Evolutionary conservation across 2,329 filamentous ascomycete genomes (phyloP).

Genomic region (Aspergillus aculeatinus): DNA sequence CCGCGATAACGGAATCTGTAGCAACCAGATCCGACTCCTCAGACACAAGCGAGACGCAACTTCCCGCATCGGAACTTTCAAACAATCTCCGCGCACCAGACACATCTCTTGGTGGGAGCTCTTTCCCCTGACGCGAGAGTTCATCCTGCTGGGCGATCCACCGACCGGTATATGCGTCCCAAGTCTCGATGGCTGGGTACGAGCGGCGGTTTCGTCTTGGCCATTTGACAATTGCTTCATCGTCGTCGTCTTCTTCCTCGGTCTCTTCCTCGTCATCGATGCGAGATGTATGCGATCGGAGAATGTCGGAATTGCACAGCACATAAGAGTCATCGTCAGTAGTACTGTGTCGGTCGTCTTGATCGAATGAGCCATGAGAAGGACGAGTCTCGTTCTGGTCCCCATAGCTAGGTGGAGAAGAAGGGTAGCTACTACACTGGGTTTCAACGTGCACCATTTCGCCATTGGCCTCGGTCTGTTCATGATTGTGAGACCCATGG

Average conservation of each 20-base stretch:
- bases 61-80: neutral
- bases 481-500: neutral
- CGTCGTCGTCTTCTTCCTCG: neutral
- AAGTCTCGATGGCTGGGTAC: neutral
- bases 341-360: neutral
- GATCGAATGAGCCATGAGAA: neutral
- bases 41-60: neutral
- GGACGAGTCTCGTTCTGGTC: neutral
- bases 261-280: neutral
- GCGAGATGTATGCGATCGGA: neutral
- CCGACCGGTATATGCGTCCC: neutral
- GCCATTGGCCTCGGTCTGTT: neutral
- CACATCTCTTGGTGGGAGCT: neutral
- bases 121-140: neutral
- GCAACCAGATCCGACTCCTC: neutral
- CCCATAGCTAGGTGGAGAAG: neutral
- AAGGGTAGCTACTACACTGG: neutral
- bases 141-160: neutral
- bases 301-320: neutral
- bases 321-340: neutral
- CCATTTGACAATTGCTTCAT: neutral
- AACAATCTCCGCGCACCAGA: too few species aligned
- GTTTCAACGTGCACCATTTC: neutral
- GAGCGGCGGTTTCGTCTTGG: neutral
- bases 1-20: neutral